Evolutionary conservation across 2,329 filamentous ascomycete genomes (phyloP), one percentile per base, ranked within the genome.

Genomic region (Scedosporium dehoogii): DNA sequence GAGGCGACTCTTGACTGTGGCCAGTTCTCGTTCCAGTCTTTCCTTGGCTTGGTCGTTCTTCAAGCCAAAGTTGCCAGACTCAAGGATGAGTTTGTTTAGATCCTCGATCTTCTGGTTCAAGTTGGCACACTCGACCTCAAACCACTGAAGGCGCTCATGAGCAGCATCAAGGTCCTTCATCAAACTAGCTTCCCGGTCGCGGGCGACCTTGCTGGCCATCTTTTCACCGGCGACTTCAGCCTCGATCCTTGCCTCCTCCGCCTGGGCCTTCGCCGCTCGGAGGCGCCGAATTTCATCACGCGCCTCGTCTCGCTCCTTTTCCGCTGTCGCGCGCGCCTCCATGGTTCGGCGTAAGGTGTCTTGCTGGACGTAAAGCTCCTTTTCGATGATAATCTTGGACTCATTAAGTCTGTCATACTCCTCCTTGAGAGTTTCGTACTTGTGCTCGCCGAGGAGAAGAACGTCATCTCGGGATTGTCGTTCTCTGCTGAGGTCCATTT

Each of bases 341-440:
- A 89, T 91, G 10, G 92, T 90, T 62, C 93, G 86, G 44, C 94
- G 86, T 56, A 97, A 83, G 10, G 90, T 89, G 71, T 99, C 93
- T 73, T 97, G 92, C 71, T 97, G 93, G 4, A 90, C 88, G 72
- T 97, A 97, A 73, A 99, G 87, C 74, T 97, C 93, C 73, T 97
- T 97, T 74, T 99, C 93, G 66, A 99, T 96, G 57, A 87, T 96
- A 69, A 97, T 96, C 74, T 99, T 99, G 29, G 91, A 88, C 66
- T 97, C 92, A 69, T 96, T 96, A 41, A 97, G 81, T 41, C 85
- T 84, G 59, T 96, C 88, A 68, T 87, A 96, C 67, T 97, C 92
- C 27, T 92, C 87, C 71, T 92, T 88, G 64, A 99, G 79, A 59
- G 88, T 85, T 55, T 89, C 81, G 69, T 88, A 90, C 72, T 94